phyloP scores from a whole-genome alignment of 2,329 filamentous ascomycete genomes.

The Anisogramma anomala region DNA sequence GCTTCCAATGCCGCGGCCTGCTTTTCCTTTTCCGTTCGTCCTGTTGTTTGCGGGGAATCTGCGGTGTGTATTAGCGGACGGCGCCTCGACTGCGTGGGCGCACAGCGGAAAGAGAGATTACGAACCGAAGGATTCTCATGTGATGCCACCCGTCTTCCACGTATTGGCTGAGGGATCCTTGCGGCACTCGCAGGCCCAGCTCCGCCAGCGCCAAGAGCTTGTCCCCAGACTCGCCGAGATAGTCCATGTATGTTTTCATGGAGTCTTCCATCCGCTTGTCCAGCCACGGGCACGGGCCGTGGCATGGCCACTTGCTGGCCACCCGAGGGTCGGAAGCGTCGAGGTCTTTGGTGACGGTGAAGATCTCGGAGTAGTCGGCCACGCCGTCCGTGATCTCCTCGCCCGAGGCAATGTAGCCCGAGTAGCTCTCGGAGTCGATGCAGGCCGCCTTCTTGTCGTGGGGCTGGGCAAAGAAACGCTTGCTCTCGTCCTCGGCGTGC shows the following conservation, averaged over 20 bases:
- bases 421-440: constrained; percentile 33
- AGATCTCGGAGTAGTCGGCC: constrained; percentile 40
- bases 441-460: constrained; percentile 29
- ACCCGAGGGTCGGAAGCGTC: constrained; percentile 28
- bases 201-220: constrained; percentile 35
- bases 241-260: constrained; percentile 30
- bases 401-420: constrained; percentile 38
- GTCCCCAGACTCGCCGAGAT: constrained; percentile 30
- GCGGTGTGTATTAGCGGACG: not conserved
- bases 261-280: constrained; percentile 28
- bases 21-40: constrained; percentile 37
- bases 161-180: constrained; percentile 28
- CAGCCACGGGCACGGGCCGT: constrained; percentile 38
- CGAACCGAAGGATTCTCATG: constrained; percentile 34
- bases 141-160: constrained; percentile 41
- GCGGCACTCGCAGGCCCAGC: constrained; percentile 30
- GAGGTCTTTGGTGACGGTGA: constrained; percentile 40
- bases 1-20: constrained; percentile 38
- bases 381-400: constrained; percentile 37
- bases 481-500: constrained; percentile 26
- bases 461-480: constrained; percentile 28
- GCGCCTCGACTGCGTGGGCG: too few species aligned
- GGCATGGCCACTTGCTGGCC: constrained; percentile 33
- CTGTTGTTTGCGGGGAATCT: constrained; percentile 25
- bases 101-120: too few species aligned